These are phyloP conservation scores for Cylindrodendrum hubeiense DNA, from an alignment of 2,329 filamentous ascomycete genomes.

Conservation along the genomic window DNA sequence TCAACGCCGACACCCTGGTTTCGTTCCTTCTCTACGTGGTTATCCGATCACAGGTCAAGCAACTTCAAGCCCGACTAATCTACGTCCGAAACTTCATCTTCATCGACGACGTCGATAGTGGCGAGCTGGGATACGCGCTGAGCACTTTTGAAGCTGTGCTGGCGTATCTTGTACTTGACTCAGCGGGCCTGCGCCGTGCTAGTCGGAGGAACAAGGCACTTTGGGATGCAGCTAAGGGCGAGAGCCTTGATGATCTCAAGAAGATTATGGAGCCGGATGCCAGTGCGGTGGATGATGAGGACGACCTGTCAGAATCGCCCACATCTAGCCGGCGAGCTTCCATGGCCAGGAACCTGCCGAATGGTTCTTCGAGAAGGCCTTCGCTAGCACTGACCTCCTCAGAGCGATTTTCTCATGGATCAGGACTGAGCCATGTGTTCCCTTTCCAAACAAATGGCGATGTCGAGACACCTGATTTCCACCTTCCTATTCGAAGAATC, in stretches of 20 bases:
- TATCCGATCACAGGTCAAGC: constrained; percentile 87
- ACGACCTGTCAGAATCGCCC: constrained; percentile 55
- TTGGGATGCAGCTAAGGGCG: constrained; percentile 88
- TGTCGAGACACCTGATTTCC: constrained; percentile 51
- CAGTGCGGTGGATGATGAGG: constrained; percentile 61
- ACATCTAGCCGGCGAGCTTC: constrained; percentile 60
- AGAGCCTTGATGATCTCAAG: constrained; percentile 80
- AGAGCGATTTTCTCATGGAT: constrained; percentile 67
- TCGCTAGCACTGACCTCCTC: constrained; percentile 57
- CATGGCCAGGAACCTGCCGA: constrained; percentile 61
- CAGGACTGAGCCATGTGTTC: constrained; percentile 85
- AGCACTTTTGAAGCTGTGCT: constrained; percentile 97
- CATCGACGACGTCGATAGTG: constrained; percentile 96
- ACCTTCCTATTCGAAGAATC: constrained; percentile 60
- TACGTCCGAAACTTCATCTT: constrained; percentile 99
- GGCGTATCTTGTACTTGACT: constrained; percentile 87
- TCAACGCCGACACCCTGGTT: constrained; percentile 91
- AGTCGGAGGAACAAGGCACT: constrained; percentile 87
- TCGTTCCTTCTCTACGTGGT: constrained; percentile 92
- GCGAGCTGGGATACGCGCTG: constrained; percentile 94
- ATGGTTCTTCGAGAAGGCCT: constrained; percentile 57
- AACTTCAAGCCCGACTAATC: constrained; percentile 88
- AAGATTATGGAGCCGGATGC: constrained; percentile 82
- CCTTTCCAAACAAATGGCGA: constrained; percentile 78
- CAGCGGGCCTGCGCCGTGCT: constrained; percentile 82